A percentile compares a stretch with the other conserved stretches of the same genome.
These are phyloP conservation scores for Rubia balearica DNA, from an alignment of 305 asterid species.

Conservation along the genomic window DNA sequence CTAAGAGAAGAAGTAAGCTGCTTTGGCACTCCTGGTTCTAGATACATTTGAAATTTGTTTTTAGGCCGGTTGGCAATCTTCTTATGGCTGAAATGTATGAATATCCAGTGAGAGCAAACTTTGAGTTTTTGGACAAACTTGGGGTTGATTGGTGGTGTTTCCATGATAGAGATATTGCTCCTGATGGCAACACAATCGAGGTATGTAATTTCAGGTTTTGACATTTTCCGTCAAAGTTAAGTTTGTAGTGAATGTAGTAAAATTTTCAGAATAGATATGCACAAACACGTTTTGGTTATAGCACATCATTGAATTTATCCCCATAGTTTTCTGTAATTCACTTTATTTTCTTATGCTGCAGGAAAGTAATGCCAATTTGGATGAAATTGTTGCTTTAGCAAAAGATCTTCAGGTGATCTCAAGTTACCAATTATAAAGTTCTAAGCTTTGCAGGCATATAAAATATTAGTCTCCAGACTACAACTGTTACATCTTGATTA, in stretches of 20 bases:
- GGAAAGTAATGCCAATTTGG: slow-evolving; percentile 90
- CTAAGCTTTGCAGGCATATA: background rate
- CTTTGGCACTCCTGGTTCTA: background rate
- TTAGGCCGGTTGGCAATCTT: background rate
- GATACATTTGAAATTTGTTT: background rate
- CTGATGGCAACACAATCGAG: slow-evolving; percentile 82
- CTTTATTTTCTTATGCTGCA: slow-evolving; percentile 18
- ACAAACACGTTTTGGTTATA: background rate
- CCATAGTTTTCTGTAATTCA: background rate
- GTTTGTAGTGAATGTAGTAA: background rate
- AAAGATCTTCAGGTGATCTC: slow-evolving; percentile 77
- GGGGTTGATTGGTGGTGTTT: slow-evolving; percentile 88
- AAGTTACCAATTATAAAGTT: background rate
- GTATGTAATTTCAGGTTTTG: slow-evolving; percentile 22
- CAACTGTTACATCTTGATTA: background rate
- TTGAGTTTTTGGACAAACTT: slow-evolving; percentile 80
- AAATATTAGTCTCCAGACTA: background rate
- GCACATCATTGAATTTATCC: background rate
- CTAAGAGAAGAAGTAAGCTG: slow-evolving; percentile 73
- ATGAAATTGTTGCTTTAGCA: slow-evolving; percentile 84
- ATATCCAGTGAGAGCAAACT: slow-evolving; percentile 79
- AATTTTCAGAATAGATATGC: too few species aligned
- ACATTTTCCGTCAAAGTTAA: background rate
- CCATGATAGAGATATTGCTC: slow-evolving; percentile 90
- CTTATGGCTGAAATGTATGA: slow-evolving; percentile 13